Percentiles rank a stretch among this genome's conserved stretches.
Evolutionary conservation across 495 filamentous ascomycete genomes (phyloP).

Genomic region (Penicillium lividum): DNA sequence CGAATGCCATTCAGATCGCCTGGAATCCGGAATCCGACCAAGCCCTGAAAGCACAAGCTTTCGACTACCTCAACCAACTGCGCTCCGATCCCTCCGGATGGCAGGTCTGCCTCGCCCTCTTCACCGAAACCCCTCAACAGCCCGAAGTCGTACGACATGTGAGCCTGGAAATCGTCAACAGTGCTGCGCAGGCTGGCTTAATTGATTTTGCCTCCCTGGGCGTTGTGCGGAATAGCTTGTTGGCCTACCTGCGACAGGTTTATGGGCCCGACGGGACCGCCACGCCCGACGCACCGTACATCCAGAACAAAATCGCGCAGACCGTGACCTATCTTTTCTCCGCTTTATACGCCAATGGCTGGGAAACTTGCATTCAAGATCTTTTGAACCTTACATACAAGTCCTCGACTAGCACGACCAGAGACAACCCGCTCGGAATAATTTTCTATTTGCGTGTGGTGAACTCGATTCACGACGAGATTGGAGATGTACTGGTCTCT

Average conservation of each 20-base stretch:
- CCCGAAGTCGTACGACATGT: constrained; percentile 85
- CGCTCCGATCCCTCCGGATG: constrained; percentile 76
- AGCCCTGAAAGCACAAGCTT: constrained; percentile 78
- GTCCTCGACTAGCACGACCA: constrained; percentile 46
- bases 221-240: constrained; percentile 72
- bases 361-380: constrained; percentile 88
- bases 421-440: constrained; percentile 73
- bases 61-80: constrained; percentile 82
- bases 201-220: constrained; percentile 67
- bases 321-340: constrained; percentile 91
- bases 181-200: constrained; percentile 73
- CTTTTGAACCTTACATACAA: constrained; percentile 66
- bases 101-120: constrained; percentile 83
- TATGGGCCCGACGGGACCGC: constrained; percentile 62
- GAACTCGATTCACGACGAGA: constrained; percentile 90
- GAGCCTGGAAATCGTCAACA: constrained; percentile 88
- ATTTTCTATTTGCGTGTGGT: constrained; percentile 87
- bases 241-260: constrained; percentile 71
- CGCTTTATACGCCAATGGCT: constrained; percentile 76
- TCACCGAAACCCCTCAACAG: constrained; percentile 74
- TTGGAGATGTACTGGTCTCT: constrained; percentile 86
- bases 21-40: constrained; percentile 73
- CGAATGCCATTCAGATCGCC: constrained; percentile 90
- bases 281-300: constrained; percentile 62
- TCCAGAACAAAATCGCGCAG: constrained; percentile 98